Conservation (phyloP, 768 basidiomycete species). For the Tylopilus sp. region DNA sequence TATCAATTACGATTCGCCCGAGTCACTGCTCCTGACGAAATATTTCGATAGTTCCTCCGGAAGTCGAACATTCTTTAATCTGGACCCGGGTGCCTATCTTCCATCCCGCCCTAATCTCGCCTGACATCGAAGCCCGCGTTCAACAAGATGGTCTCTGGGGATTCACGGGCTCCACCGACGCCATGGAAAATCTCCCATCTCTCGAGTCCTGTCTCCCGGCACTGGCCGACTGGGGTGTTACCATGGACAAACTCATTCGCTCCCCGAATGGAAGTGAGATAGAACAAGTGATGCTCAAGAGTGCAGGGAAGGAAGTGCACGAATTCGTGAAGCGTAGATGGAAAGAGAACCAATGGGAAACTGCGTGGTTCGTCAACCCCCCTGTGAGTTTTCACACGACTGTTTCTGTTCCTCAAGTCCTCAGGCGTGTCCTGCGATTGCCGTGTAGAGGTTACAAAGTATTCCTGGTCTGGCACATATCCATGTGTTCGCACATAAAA, state of each 20-base stretch:
- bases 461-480: conserved; percentile 78
- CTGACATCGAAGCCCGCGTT: conserved; percentile 52
- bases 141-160: conserved; percentile 80
- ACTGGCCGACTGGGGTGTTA: conserved; percentile 68
- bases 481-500: conserved; percentile 79
- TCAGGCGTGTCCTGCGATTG: background rate
- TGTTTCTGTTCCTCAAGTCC: background rate
- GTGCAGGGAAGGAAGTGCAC: conserved; percentile 56
- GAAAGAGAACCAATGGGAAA: conserved; percentile 78
- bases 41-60: conserved; percentile 51
- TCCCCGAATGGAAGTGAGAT: conserved; percentile 49
- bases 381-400: conserved; percentile 48
- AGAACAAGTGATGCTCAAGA: conserved; percentile 48
- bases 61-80: conserved; percentile 70
- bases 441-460: conserved; percentile 69
- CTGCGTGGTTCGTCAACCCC: conserved; percentile 90
- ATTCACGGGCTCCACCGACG: conserved; percentile 61
- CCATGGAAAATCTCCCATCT: conserved; percentile 57
- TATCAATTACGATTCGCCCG: background rate
- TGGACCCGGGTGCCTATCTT: conserved; percentile 78
- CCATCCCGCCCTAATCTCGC: conserved; percentile 52
- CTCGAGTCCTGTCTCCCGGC: conserved; percentile 57
- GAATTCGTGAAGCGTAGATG: conserved; percentile 64
- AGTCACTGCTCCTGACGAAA: background rate
- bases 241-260: conserved; percentile 54